These are phyloP conservation scores for Ulmus americana DNA, from an alignment of 331 rosid species.

Conservation along the genomic window DNA sequence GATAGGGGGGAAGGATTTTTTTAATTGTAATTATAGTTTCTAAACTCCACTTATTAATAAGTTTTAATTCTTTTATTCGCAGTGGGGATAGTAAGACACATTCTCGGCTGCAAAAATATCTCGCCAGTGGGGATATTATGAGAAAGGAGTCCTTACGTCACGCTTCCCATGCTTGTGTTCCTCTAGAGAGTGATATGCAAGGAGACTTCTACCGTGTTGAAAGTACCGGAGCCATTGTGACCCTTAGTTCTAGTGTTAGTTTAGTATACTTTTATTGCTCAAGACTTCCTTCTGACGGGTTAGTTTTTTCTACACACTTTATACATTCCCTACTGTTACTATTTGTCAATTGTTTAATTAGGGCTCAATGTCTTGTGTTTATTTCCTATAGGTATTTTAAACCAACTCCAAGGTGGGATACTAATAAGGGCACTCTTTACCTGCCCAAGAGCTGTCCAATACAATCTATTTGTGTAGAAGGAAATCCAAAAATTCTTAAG, in stretches of 20 bases:
- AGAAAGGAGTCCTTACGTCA: constrained; percentile 56
- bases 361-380: constrained; percentile 4
- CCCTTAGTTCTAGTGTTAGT: constrained; percentile 56
- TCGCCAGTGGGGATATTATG: constrained; percentile 59
- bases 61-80: constrained; percentile 14
- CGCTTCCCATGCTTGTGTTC: constrained; percentile 53
- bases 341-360: constrained; percentile 5
- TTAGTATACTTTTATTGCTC: constrained; percentile 74
- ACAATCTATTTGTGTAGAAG: constrained; percentile 40
- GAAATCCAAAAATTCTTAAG: constrained; percentile 41
- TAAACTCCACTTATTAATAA: not conserved
- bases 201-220: constrained; percentile 47
- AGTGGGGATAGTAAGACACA: constrained; percentile 55
- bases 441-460: constrained; percentile 84
- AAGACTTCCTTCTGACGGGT: constrained; percentile 85
- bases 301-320: constrained; percentile 20
- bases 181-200: constrained; percentile 34
- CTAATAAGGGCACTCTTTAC: constrained; percentile 39
- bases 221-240: constrained; percentile 65
- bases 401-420: constrained; percentile 76
- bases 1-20: no score
- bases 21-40: not conserved
- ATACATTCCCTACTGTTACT: not conserved
- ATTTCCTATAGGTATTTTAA: constrained; percentile 60
- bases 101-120: constrained; percentile 59